phyloP scores from a whole-genome alignment of 768 basidiomycete genomes.

The Candolleomyces eurysporus region DNA sequence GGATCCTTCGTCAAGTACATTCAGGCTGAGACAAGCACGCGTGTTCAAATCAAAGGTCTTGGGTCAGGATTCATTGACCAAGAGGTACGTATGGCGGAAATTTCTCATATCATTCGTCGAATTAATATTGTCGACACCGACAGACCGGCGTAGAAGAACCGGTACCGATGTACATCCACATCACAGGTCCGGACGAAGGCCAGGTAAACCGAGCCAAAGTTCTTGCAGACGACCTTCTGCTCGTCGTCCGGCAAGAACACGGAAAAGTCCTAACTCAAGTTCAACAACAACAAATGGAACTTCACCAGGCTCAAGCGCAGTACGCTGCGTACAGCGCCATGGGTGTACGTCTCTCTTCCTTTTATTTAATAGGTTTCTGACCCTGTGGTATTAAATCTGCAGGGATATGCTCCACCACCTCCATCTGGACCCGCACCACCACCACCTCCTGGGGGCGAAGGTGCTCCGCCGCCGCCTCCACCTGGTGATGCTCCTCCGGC shows the following conservation, averaged over 20 bases:
- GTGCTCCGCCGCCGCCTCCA: slow-evolving; percentile 37
- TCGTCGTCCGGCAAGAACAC: slow-evolving; percentile 87
- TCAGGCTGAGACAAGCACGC: slow-evolving; percentile 91
- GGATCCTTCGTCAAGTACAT: slow-evolving; percentile 99
- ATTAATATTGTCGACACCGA: not conserved
- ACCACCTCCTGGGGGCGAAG: slow-evolving; percentile 34
- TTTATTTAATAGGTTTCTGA: slow-evolving; percentile 1
- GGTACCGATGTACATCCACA: slow-evolving; percentile 89
- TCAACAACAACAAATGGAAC: slow-evolving; percentile 80
- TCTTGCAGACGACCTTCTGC: slow-evolving; percentile 83
- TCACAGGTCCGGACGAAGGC: slow-evolving; percentile 86
- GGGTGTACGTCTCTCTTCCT: slow-evolving; percentile 41
- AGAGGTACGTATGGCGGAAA: slow-evolving; percentile 12
- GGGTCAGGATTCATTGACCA: slow-evolving; percentile 93
- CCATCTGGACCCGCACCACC: slow-evolving; percentile 49
- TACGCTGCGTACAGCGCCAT: slow-evolving; percentile 69
- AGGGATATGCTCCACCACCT: slow-evolving; percentile 50
- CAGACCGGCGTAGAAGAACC: slow-evolving; percentile 84
- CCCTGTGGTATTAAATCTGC: slow-evolving; percentile 2
- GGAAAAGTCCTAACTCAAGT: slow-evolving; percentile 68
- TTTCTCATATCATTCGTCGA: no score
- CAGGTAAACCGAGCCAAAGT: slow-evolving; percentile 87
- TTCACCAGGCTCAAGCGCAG: slow-evolving; percentile 80
- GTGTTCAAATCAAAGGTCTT: slow-evolving; percentile 95
- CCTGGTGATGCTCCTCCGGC: slow-evolving; percentile 43